Conservation (phyloP, 1,284 basidiomycete species). For the Heliocybe sulcata region DNA sequence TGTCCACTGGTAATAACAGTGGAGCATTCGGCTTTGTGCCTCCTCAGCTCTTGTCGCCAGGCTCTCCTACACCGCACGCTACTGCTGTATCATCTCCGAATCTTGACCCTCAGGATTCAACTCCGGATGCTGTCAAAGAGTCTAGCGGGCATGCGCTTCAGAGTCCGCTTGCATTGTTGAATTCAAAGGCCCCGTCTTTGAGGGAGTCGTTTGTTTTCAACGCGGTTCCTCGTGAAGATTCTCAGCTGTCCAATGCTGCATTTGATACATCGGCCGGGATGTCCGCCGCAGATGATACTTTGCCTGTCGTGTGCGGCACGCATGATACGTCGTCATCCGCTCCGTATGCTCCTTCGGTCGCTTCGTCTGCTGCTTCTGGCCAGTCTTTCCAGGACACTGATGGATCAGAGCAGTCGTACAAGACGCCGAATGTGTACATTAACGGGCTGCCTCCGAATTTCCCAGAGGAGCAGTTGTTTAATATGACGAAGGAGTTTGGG, state of each 20-base stretch:
- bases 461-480: slow-evolving; percentile 34
- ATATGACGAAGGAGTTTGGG: slow-evolving; percentile 31
- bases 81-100: background rate
- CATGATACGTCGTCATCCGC: background rate
- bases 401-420: background rate
- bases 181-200: background rate
- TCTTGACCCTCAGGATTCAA: background rate
- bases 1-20: no score
- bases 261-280: background rate
- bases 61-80: background rate
- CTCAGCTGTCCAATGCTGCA: background rate
- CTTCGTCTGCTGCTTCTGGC: background rate
- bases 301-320: background rate
- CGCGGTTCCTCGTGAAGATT: background rate
- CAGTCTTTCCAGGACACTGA: no score
- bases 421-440: slow-evolving; percentile 41
- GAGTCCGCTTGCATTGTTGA: background rate
- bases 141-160: background rate
- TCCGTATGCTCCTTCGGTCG: background rate
- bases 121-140: background rate
- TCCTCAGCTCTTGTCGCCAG: background rate
- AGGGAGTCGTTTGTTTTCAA: background rate
- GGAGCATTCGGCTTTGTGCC: background rate
- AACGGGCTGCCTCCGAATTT: slow-evolving; percentile 42
- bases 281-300: background rate